These are phyloP conservation scores for Ophiostoma sp. DNA, from an alignment of 2,329 filamentous ascomycete species.

Conservation along the genomic window DNA sequence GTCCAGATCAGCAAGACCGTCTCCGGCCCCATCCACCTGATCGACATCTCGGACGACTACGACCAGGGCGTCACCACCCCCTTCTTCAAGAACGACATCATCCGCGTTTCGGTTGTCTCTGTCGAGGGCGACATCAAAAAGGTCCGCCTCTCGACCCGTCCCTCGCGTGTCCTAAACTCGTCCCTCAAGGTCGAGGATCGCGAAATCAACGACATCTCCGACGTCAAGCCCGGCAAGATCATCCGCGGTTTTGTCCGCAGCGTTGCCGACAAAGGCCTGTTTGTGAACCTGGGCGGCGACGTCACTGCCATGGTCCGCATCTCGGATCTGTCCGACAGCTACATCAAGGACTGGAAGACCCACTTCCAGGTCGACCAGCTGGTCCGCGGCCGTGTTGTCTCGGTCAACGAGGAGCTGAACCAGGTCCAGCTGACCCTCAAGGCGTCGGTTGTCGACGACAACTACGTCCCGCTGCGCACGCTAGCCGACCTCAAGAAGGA, in stretches of 20 bases:
- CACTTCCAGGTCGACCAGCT: constrained; percentile 83
- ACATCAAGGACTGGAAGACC: constrained; percentile 92
- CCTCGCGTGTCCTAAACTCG: constrained; percentile 85
- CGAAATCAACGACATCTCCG: constrained; percentile 65
- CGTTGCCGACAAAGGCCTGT: constrained; percentile 81
- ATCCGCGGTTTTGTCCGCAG: constrained; percentile 90
- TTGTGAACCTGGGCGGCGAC: constrained; percentile 75
- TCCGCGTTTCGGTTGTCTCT: constrained; percentile 78
- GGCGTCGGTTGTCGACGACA: constrained; percentile 70
- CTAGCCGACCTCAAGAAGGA: constrained; percentile 74
- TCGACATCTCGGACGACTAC: constrained; percentile 84
- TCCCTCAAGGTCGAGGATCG: constrained; percentile 73
- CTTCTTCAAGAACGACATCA: constrained; percentile 76
- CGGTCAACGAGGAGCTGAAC: constrained; percentile 61
- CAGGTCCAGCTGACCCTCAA: constrained; percentile 85
- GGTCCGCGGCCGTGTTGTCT: constrained; percentile 77
- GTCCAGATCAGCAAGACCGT: constrained; percentile 79
- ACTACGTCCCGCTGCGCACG: constrained; percentile 64
- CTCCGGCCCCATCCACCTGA: constrained; percentile 72
- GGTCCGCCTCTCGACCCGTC: constrained; percentile 72
- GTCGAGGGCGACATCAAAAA: constrained; percentile 81
- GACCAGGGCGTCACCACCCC: constrained; percentile 68
- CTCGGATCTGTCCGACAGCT: constrained; percentile 82
- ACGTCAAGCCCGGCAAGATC: constrained; percentile 71
- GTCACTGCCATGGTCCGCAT: constrained; percentile 80